Evolutionary conservation across 2,329 filamentous ascomycete genomes (phyloP).

Genomic region (Nectriaceae sp.): DNA sequence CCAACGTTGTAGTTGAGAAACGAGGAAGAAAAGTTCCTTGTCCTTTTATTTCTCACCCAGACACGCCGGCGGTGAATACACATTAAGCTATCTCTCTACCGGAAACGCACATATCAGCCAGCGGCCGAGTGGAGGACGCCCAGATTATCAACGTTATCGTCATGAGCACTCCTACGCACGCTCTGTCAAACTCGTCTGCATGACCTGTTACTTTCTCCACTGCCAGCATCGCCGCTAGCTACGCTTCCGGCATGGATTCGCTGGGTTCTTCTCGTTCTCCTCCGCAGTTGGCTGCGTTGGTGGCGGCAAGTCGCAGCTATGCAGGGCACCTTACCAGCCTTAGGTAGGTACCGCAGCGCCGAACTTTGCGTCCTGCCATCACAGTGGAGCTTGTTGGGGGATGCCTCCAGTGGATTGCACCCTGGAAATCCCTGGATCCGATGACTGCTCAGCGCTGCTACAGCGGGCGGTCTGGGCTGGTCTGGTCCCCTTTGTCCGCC

Average conservation of each 20-base stretch:
- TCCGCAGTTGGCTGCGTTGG: not conserved
- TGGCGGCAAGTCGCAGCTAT: not conserved
- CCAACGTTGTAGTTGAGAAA: not conserved
- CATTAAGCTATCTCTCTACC: too few relatives aligned
- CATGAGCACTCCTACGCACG: not conserved
- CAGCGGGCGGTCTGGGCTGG: not conserved
- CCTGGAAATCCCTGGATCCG: not conserved
- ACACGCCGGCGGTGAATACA: not conserved
- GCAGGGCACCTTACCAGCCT: not conserved
- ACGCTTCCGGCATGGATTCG: conserved; percentile 4
- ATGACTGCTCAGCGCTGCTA: not conserved
- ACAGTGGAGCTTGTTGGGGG: too few relatives aligned
- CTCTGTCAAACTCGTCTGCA: not conserved
- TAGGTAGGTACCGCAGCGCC: not conserved
- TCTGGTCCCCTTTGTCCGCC: too few relatives aligned
- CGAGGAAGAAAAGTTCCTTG: not conserved
- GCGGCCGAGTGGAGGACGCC: conserved; percentile 12
- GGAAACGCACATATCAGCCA: conserved; percentile 1
- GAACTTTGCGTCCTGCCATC: too few relatives aligned
- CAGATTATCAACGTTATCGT: not conserved
- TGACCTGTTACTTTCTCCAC: not conserved
- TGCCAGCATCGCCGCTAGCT: not conserved
- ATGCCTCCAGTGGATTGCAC: not conserved
- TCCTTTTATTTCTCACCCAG: not conserved
- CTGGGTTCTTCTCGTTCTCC: not conserved